Evolutionary conservation across 768 basidiomycete genomes (phyloP).

Genomic region (Leucocoprinus leucothites): DNA sequence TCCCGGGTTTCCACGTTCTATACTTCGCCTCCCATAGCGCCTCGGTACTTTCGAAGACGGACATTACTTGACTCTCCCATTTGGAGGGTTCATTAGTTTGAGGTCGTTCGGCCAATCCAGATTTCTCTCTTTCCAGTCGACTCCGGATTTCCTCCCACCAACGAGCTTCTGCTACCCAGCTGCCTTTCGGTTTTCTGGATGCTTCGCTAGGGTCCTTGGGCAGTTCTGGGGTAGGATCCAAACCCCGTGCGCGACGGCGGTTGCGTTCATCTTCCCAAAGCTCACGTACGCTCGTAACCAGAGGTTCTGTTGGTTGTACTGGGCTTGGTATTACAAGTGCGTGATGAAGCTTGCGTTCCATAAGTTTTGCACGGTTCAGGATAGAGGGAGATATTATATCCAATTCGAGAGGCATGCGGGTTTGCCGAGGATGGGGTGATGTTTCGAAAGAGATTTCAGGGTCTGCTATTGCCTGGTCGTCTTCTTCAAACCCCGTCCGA

Average conservation of each 20-base stretch:
- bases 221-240: constrained; percentile 69
- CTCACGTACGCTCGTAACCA: constrained; percentile 87
- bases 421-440: constrained; percentile 65
- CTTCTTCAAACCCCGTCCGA: constrained; percentile 40
- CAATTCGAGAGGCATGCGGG: constrained; percentile 72
- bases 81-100: constrained; percentile 12
- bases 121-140: constrained; percentile 50
- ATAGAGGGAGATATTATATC: constrained; percentile 82
- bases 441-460: constrained; percentile 29
- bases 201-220: constrained; percentile 69
- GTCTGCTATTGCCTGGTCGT: constrained; percentile 24
- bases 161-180: constrained; percentile 70
- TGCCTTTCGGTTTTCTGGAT: constrained; percentile 51
- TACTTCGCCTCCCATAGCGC: constrained; percentile 73
- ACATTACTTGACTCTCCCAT: constrained; percentile 81
- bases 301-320: constrained; percentile 55
- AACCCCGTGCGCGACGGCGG: constrained; percentile 62
- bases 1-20: constrained; percentile 53
- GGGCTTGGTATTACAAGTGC: constrained; percentile 69
- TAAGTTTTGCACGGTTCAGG: constrained; percentile 71
- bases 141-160: constrained; percentile 73
- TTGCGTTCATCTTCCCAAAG: constrained; percentile 96
- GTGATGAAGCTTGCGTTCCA: constrained; percentile 57
- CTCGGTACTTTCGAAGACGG: constrained; percentile 88
- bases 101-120: constrained; percentile 13